A percentile compares a stretch with the other conserved stretches of the same genome.
Conservation (phyloP, 192 early-diverging fungal species). For the Helicostylum pulchrum region DNA sequence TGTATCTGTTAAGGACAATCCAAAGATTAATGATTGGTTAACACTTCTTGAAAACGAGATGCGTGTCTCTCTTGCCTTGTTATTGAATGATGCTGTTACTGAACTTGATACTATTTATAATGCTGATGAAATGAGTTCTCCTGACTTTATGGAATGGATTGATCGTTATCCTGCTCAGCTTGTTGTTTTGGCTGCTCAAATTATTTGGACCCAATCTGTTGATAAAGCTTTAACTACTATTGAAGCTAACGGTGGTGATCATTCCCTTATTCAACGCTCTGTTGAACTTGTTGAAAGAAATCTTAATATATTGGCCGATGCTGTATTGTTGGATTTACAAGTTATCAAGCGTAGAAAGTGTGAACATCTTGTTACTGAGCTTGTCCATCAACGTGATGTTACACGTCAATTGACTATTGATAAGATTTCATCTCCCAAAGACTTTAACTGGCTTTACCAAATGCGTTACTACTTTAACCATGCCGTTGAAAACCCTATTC, state of each 20-base stretch:
- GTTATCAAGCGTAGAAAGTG: conserved; percentile 88
- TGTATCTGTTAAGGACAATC: conserved; percentile 77
- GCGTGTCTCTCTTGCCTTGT: conserved; percentile 78
- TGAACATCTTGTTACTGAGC: conserved; percentile 97
- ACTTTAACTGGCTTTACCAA: conserved; percentile 97
- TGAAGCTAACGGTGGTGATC: conserved; percentile 33
- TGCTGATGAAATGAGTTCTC: conserved; percentile 48
- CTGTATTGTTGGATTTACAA: conserved; percentile 85
- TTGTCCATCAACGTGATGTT: conserved; percentile 97
- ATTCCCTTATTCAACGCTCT: conserved; percentile 53
- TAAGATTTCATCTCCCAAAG: conserved; percentile 53
- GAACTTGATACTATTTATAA: conserved; percentile 65
- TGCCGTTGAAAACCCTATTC: conserved; percentile 60
- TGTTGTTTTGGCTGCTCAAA: conserved; percentile 87
- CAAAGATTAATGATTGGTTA: conserved; percentile 98
- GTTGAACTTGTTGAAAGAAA: conserved; percentile 64
- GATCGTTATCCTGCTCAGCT: conserved; percentile 90
- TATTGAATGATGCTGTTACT: conserved; percentile 67
- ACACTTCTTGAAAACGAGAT: conserved; percentile 92
- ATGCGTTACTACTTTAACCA: conserved; percentile 83
- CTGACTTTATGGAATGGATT: conserved; percentile 77
- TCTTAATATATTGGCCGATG: conserved; percentile 85
- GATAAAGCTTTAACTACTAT: conserved; percentile 68
- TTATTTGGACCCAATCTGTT: conserved; percentile 84
- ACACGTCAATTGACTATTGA: conserved; percentile 62